These are phyloP conservation scores for Hanseniaspora uvarum DNA, from an alignment of 1,139 yeast species.

Conservation along the genomic window DNA sequence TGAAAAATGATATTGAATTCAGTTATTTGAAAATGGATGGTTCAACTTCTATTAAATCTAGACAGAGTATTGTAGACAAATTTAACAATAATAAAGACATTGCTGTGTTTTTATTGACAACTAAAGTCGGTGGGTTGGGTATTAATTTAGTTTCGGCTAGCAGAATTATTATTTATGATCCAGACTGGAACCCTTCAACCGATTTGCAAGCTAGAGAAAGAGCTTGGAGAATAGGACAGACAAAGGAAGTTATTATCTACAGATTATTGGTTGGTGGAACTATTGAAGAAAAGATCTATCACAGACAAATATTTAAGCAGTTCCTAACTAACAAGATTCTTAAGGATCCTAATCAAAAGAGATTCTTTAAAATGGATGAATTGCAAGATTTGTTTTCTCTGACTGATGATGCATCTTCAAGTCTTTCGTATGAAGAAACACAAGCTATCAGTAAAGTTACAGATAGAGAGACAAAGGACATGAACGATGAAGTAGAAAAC, in stretches of 20 bases:
- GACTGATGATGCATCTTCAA: slow-evolving; percentile 46
- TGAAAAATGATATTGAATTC: slow-evolving; percentile 39
- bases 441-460: slow-evolving; percentile 31
- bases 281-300: slow-evolving; percentile 92
- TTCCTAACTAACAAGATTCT: slow-evolving; percentile 84
- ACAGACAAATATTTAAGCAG: slow-evolving; percentile 91
- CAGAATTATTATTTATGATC: slow-evolving; percentile 85
- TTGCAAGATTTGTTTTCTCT: slow-evolving; percentile 78
- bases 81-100: slow-evolving; percentile 51
- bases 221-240: slow-evolving; percentile 96
- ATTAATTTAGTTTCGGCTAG: slow-evolving; percentile 92
- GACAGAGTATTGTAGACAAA: slow-evolving; percentile 71
- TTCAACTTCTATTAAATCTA: slow-evolving; percentile 60
- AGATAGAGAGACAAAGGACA: slow-evolving; percentile 25
- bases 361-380: slow-evolving; percentile 88
- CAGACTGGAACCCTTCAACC: slow-evolving; percentile 98
- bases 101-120: slow-evolving; percentile 69
- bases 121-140: slow-evolving; percentile 93
- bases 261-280: slow-evolving; percentile 90
- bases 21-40: slow-evolving; percentile 87
- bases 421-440: slow-evolving; percentile 9
- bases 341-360: slow-evolving; percentile 87
- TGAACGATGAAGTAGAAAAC: slow-evolving; percentile 44
- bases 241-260: slow-evolving; percentile 83
- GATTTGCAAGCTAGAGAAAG: slow-evolving; percentile 94